Conservation (phyloP, 2,329 filamentous ascomycete genomes). For the Akanthomyces dipterigenus region DNA sequence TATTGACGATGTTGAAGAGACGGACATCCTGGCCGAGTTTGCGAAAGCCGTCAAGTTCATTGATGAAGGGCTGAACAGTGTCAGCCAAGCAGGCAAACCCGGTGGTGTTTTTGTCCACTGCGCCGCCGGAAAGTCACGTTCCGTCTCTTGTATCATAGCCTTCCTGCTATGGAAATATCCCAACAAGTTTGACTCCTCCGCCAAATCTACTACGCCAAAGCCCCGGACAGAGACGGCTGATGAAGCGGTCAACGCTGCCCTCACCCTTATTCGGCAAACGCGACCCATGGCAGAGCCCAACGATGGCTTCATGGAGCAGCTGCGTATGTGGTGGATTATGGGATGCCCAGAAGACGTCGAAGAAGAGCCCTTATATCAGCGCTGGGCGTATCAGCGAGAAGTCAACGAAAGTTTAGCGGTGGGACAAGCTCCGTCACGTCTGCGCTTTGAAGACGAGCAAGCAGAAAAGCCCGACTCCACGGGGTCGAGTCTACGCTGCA, state of each 20-base stretch:
- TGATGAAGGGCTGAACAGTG: conserved; percentile 55
- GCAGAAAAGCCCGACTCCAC: conserved; percentile 31
- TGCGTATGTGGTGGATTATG: conserved; percentile 84
- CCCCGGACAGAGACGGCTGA: conserved; percentile 29
- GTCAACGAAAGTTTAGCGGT: conserved; percentile 56
- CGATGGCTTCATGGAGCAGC: conserved; percentile 81
- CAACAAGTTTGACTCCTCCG: conserved; percentile 40
- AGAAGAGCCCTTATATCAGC: conserved; percentile 69
- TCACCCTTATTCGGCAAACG: conserved; percentile 61
- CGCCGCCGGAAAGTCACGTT: conserved; percentile 94
- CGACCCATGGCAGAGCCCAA: conserved; percentile 84
- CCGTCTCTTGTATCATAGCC: conserved; percentile 74
- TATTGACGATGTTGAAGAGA: conserved; percentile 84
- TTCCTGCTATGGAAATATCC: conserved; percentile 71
- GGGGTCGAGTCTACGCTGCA: conserved; percentile 59
- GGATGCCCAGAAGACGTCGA: conserved; percentile 63
- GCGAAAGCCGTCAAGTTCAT: conserved; percentile 77
- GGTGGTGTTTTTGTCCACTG: conserved; percentile 58
- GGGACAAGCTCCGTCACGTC: conserved; percentile 72
- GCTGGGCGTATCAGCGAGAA: conserved; percentile 53
- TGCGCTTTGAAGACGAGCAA: conserved; percentile 76
- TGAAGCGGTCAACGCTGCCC: conserved; percentile 51
- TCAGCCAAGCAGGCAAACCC: conserved; percentile 10
- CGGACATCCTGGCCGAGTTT: conserved; percentile 78
- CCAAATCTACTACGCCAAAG: conserved; percentile 22